Evolutionary conservation across 2,329 filamentous ascomycete genomes (phyloP).

Genomic region (Aurifilum marmelostoma): DNA sequence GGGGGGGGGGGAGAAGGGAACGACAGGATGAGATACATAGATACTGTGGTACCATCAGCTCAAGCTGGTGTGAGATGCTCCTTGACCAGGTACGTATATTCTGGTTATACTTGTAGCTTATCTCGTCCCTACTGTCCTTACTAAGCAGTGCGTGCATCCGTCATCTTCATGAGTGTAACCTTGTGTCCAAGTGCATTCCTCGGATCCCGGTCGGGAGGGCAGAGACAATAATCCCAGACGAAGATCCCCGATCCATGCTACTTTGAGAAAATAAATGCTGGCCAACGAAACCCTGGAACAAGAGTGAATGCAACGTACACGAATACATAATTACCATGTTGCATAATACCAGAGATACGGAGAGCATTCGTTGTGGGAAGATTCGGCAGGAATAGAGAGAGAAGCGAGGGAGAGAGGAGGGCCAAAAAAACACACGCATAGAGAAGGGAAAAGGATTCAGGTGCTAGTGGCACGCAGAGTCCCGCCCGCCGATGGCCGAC

Average conservation of each 20-base stretch:
- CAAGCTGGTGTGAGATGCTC: not conserved
- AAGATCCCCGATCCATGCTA: not conserved
- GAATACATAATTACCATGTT: no score
- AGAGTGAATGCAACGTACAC: no score
- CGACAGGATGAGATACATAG: no score
- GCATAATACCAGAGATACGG: no score
- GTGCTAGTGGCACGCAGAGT: not conserved
- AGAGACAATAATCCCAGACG: not conserved
- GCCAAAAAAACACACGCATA: no score
- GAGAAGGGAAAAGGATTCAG: not conserved
- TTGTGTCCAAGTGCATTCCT: not conserved
- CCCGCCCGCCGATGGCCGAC: constrained; percentile 11
- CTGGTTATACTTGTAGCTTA: not conserved
- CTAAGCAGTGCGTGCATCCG: not conserved
- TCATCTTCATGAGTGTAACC: not conserved
- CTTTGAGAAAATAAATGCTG: no score
- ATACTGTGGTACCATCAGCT: not conserved
- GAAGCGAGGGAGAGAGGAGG: not conserved
- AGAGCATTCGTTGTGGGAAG: no score
- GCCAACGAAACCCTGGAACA: no score
- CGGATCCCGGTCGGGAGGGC: constrained; percentile 1
- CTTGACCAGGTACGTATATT: not conserved
- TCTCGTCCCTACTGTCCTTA: not conserved
- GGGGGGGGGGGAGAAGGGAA: no score
- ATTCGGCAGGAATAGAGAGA: no score